These are phyloP conservation scores for Psophocarpus tetragonolobus DNA, from an alignment of 306 rosid genomes.

Conservation along the genomic window DNA sequence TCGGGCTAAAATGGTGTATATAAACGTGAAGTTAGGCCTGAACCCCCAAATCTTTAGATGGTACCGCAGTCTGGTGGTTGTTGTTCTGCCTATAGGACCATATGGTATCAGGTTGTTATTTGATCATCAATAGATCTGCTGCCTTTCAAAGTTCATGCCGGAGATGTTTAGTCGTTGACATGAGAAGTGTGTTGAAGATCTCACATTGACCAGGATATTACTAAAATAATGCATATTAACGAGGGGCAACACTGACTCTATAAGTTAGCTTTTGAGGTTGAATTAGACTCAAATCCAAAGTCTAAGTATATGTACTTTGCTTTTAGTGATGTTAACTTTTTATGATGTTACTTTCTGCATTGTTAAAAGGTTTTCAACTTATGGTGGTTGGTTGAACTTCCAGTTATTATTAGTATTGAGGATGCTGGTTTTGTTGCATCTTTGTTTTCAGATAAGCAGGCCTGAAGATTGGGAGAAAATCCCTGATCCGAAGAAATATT, in stretches of 20 bases:
- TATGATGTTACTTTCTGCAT: conserved; percentile 15
- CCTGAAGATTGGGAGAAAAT: conserved; percentile 87
- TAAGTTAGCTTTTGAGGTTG: not conserved
- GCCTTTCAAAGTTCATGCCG: no score
- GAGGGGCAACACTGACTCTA: not conserved
- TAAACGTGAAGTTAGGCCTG: not conserved
- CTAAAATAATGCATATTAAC: not conserved
- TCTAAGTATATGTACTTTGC: not conserved
- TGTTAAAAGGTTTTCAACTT: conserved; percentile 12
- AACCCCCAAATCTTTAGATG: not conserved
- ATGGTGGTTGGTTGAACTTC: conserved; percentile 11
- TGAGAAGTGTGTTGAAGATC: not conserved
- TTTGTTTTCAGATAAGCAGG: conserved; percentile 76
- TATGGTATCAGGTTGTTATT: not conserved
- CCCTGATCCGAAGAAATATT: conserved; percentile 90
- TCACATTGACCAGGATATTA: not conserved
- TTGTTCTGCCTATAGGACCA: not conserved
- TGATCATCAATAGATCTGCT: no score
- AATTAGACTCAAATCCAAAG: not conserved
- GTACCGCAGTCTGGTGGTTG: not conserved
- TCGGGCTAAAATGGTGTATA: no score
- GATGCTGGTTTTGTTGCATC: conserved; percentile 38
- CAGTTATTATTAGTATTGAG: not conserved
- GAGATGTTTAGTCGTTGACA: no score
- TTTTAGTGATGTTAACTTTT: not conserved